Percentiles rank a stretch among this genome's conserved stretches.
Conservation (phyloP, 2,329 filamentous ascomycete species). For the Colletotrichum limetticola region DNA sequence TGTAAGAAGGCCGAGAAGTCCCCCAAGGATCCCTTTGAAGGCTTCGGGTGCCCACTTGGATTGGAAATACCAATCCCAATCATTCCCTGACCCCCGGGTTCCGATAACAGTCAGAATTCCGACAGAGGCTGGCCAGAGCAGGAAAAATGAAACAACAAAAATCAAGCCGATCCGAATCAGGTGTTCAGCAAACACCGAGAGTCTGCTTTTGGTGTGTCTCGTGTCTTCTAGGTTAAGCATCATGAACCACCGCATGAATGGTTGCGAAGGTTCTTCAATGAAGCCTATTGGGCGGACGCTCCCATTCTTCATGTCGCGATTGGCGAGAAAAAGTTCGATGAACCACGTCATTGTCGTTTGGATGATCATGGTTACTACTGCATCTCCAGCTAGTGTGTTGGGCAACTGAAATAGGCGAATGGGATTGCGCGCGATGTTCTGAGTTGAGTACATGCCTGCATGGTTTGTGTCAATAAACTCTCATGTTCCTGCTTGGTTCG, state of each 20-base stretch:
- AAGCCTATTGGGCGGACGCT: constrained; percentile 60
- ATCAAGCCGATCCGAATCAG: constrained; percentile 48
- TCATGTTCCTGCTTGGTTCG: background rate
- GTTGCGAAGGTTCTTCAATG: constrained; percentile 46
- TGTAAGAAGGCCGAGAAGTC: constrained; percentile 55
- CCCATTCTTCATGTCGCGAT: constrained; percentile 55
- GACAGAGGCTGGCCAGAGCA: constrained; percentile 56
- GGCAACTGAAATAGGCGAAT: constrained; percentile 61
- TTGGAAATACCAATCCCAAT: constrained; percentile 54
- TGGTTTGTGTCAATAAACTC: background rate
- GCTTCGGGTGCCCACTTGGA: constrained; percentile 57
- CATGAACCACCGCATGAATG: constrained; percentile 55
- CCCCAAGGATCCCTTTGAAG: constrained; percentile 62
- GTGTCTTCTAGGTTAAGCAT: constrained; percentile 46
- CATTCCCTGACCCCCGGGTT: constrained; percentile 40
- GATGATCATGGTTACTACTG: constrained; percentile 61
- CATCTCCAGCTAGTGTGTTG: constrained; percentile 62
- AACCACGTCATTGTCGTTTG: constrained; percentile 64
- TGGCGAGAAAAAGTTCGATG: constrained; percentile 59
- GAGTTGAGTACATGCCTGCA: constrained; percentile 59
- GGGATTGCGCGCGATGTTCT: constrained; percentile 46
- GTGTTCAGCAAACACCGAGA: constrained; percentile 47
- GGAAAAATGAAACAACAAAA: constrained; percentile 50
- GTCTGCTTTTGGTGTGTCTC: background rate
- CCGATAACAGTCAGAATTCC: constrained; percentile 55